Evolutionary conservation across 306 rosid species (phyloP).

Genomic region (Myrica gale): DNA sequence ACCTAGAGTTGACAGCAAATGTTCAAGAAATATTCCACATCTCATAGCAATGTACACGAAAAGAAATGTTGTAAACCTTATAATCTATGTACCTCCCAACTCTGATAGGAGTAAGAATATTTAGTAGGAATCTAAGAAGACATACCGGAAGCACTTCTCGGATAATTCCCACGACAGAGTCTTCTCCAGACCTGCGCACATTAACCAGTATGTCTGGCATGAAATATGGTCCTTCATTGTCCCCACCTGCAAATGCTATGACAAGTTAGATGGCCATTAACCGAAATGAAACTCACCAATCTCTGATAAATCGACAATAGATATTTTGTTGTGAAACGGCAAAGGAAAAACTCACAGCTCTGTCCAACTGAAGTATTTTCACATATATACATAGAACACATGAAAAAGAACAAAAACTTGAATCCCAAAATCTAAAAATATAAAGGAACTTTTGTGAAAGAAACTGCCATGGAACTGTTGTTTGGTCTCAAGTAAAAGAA

Average conservation of each 20-base stretch:
- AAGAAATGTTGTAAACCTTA: not conserved
- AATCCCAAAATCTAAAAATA: no score
- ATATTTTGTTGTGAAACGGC: not conserved
- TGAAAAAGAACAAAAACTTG: no score
- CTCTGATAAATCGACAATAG: not conserved
- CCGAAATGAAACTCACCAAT: not conserved
- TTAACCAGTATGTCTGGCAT: constrained; percentile 86
- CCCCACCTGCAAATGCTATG: constrained; percentile 64
- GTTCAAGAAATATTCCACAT: not conserved
- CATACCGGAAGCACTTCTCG: constrained; percentile 93
- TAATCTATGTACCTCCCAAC: not conserved
- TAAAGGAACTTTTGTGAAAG: no score
- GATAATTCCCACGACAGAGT: constrained; percentile 57
- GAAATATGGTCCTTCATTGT: constrained; percentile 82
- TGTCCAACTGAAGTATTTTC: no score
- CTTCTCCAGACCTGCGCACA: constrained; percentile 78
- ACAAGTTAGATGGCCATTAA: constrained; percentile 12
- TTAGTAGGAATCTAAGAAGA: constrained; percentile 6
- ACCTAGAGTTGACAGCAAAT: not conserved
- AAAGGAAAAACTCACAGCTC: no score
- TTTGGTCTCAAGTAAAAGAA: no score
- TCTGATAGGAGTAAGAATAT: not conserved
- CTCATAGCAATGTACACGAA: not conserved
- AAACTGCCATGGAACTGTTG: no score
- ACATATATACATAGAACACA: no score